Base-by-base conservation (phyloP, 2,329 filamentous ascomycete genomes). In the Arthrobotrys sinensis region DNA sequence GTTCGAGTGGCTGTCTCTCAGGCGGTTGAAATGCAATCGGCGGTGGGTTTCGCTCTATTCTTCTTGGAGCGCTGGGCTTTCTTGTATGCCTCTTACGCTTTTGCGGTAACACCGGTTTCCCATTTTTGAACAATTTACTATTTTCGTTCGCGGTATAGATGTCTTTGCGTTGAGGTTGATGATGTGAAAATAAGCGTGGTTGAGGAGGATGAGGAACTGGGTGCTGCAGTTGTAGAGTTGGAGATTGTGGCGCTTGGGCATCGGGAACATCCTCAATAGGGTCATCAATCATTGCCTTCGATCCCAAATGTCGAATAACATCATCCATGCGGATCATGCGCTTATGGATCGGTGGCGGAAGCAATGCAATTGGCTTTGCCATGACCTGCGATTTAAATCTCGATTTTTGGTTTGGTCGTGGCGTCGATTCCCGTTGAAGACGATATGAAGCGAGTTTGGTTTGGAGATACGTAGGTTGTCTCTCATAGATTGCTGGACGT, bases 21-120 rank as follows among this genome's bases (percentile, higher is more conserved):
- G 75, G 75, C 3, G 75, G 75, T 32, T 68, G 67, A 24, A 72
- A 78, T 19, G 75, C 62, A 4, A 43, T 46, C 6, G 75, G 75
- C 21, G 52, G 38, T 7, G 7, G 5, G 11, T 71, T 40, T 34
- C 65, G 21, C 1, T 78, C 63, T 19, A 78, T 50, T 16, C 60
- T 50, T 57, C 57, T 67, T 4, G 75, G 75, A 0, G 11, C n/a
- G 14, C 3, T 10, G 34, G 28, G 11, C 68, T 78, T 52, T 48
- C 48, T 14, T 28, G 32, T 14, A 62, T 57, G 28, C n/a, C 19
- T 12, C 3, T 7, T 19, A 8, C n/a, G 34, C 34, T 12, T 48
- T 46, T 16, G 43, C 12, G 40, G 32, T 11, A 14, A 48, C 24
- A 21, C 16, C 10, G 14, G 3, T 11, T 57, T 67, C 6, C 67